Evolutionary conservation across 768 basidiomycete species (phyloP).

Genomic region (Suillus variegatus): DNA sequence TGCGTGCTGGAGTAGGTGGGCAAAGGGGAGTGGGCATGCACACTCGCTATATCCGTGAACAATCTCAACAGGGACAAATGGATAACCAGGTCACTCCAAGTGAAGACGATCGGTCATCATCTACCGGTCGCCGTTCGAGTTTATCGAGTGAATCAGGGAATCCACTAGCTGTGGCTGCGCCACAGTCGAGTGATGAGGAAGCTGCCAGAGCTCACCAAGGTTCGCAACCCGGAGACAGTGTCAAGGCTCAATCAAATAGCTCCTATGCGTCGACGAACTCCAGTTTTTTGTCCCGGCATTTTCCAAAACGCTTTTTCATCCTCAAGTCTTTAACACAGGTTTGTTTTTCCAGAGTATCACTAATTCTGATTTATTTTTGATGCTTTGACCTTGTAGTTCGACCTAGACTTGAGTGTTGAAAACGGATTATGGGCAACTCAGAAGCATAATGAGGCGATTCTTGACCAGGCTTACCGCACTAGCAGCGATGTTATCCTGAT

Average conservation of each 20-base stretch:
- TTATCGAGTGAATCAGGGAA: conserved; percentile 15
- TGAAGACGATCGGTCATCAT: conserved; percentile 10
- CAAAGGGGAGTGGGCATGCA: conserved; percentile 90
- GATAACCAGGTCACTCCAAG: conserved; percentile 18
- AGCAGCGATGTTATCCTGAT: conserved; percentile 85
- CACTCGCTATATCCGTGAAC: conserved; percentile 73
- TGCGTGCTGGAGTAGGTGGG: conserved; percentile 87
- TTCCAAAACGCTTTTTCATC: conserved; percentile 91
- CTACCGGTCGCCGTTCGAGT: conserved; percentile 7
- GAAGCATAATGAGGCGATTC: conserved; percentile 84
- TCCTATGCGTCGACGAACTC: conserved; percentile 85
- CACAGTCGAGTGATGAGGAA: conserved; percentile 42
- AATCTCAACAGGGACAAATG: conserved; percentile 40
- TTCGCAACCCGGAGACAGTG: conserved; percentile 12
- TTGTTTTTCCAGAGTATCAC: conserved; percentile 18
- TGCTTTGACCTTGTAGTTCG: conserved; percentile 47
- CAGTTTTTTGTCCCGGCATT: conserved; percentile 71
- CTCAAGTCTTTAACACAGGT: conserved; percentile 86
- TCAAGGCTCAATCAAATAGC: conserved; percentile 46
- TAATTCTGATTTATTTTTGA: background rate
- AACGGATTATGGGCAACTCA: conserved; percentile 91
- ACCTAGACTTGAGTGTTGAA: conserved; percentile 78
- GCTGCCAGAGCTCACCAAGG: background rate
- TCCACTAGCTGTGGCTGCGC: conserved; percentile 28
- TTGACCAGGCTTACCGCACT: conserved; percentile 94